Percentiles rank a stretch among this genome's conserved stretches.
Conservation (phyloP, 805 yeast genomes). For the Starmerella floris region DNA sequence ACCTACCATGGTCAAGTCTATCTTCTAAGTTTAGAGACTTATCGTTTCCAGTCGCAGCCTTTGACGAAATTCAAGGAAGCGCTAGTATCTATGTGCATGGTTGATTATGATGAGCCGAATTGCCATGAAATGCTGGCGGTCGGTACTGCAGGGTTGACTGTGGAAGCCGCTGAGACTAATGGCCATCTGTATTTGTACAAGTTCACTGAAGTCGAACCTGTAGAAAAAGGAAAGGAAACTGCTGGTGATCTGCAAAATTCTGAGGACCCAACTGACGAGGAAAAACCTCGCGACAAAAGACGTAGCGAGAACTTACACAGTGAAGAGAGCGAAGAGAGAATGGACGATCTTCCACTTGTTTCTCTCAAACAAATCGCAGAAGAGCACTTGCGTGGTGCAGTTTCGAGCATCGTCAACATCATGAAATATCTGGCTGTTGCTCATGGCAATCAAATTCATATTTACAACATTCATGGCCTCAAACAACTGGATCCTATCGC, state of each 20-base stretch:
- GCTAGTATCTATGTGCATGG: slow-evolving; percentile 7
- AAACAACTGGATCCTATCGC: slow-evolving; percentile 86
- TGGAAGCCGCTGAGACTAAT: slow-evolving; percentile 67
- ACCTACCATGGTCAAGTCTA: slow-evolving; percentile 7
- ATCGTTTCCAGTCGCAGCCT: slow-evolving; percentile 1
- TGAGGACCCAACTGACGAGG: neutral
- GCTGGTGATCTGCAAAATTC: neutral
- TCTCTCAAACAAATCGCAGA: slow-evolving; percentile 15
- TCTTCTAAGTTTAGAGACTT: slow-evolving; percentile 4
- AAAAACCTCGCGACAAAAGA: neutral
- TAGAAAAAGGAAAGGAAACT: too few relatives aligned
- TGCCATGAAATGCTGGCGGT: slow-evolving; percentile 54
- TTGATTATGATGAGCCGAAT: slow-evolving; percentile 6
- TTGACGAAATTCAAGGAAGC: slow-evolving; percentile 9
- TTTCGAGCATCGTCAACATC: slow-evolving; percentile 59
- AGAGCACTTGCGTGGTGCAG: slow-evolving; percentile 75
- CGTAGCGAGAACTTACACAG: neutral
- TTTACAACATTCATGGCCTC: slow-evolving; percentile 54
- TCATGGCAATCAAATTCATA: slow-evolving; percentile 73
- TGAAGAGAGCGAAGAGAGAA: neutral
- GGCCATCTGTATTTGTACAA: slow-evolving; percentile 57
- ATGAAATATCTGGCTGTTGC: slow-evolving; percentile 72
- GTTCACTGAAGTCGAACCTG: neutral
- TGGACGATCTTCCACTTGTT: too few relatives aligned
- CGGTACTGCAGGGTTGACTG: slow-evolving; percentile 65